Evolutionary conservation across 1,284 basidiomycete species (phyloP).

Genomic region (Ustanciosporium gigantosporum): DNA sequence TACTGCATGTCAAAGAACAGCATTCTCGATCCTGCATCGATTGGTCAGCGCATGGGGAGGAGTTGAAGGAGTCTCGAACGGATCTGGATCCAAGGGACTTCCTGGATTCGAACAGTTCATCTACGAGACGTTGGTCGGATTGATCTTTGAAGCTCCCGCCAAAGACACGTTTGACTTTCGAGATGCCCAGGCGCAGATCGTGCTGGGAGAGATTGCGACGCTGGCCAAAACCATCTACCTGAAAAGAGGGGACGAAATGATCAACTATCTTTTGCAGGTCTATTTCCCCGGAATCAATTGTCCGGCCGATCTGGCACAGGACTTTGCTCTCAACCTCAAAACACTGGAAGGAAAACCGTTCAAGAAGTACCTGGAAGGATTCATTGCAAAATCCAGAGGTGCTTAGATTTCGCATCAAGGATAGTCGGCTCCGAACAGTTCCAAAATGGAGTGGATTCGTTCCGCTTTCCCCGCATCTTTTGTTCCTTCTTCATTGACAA

Average conservation of each 20-base stretch:
- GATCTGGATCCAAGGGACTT: constrained; percentile 60
- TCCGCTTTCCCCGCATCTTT: constrained; percentile 79
- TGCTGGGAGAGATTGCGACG: constrained; percentile 36
- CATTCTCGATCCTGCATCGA: constrained; percentile 76
- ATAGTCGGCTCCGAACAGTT: too few species aligned
- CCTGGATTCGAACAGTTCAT: constrained; percentile 92
- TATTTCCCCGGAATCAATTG: constrained; percentile 88
- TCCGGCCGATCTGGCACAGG: constrained; percentile 75
- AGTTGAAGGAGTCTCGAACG: constrained; percentile 25
- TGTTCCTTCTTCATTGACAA: constrained; percentile 80
- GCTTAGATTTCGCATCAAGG: constrained; percentile 68
- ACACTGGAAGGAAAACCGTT: constrained; percentile 74
- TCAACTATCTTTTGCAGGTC: constrained; percentile 76
- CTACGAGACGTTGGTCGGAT: constrained; percentile 82
- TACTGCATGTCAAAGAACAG: constrained; percentile 72
- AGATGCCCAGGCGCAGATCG: constrained; percentile 70
- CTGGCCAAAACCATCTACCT: constrained; percentile 79
- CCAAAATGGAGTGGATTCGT: too few species aligned
- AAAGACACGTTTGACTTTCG: constrained; percentile 80
- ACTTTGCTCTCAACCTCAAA: constrained; percentile 66
- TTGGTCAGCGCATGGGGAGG: constrained; percentile 77
- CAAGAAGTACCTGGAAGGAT: constrained; percentile 60
- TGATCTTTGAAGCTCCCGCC: constrained; percentile 81
- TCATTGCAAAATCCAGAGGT: constrained; percentile 42
- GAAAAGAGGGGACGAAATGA: constrained; percentile 80